Evolutionary conservation across 345 rosid species (phyloP).

Genomic region (Lumnitzera racemosa): DNA sequence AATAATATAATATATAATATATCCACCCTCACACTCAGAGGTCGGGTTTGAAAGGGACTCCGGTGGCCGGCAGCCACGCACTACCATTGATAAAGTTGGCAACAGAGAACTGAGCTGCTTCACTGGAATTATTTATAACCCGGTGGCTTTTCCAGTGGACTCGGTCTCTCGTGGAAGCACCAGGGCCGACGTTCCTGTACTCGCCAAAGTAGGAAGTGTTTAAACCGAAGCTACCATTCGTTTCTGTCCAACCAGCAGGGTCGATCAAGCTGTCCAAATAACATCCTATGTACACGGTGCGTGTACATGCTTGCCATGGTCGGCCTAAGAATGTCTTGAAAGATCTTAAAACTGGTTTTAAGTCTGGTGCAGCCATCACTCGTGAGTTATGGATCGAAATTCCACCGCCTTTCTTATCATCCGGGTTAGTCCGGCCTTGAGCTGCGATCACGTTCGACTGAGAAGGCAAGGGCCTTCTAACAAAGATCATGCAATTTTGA

Average conservation of each 20-base stretch:
- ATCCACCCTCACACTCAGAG: slow-evolving; percentile 23
- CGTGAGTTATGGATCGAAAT: slow-evolving; percentile 69
- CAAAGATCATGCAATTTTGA: slow-evolving; percentile 75
- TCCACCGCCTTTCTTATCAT: slow-evolving; percentile 57
- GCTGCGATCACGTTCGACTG: slow-evolving; percentile 68
- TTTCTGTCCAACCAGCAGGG: slow-evolving; percentile 71
- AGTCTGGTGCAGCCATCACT: slow-evolving; percentile 66
- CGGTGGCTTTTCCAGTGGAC: slow-evolving; percentile 69
- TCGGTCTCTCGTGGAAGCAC: slow-evolving; percentile 44
- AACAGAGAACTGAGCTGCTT: slow-evolving; percentile 61
- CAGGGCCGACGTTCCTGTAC: slow-evolving; percentile 64
- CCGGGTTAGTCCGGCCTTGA: slow-evolving; percentile 74
- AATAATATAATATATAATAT: too few relatives aligned
- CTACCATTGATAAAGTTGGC: slow-evolving; percentile 59
- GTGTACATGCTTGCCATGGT: slow-evolving; percentile 70
- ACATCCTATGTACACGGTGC: slow-evolving; percentile 53
- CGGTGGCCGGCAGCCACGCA: slow-evolving; percentile 69
- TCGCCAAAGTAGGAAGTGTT: slow-evolving; percentile 68
- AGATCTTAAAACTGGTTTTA: slow-evolving; percentile 37
- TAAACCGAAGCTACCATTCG: slow-evolving; percentile 67
- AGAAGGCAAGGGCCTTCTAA: slow-evolving; percentile 48
- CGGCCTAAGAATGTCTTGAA: slow-evolving; percentile 67
- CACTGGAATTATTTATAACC: slow-evolving; percentile 43
- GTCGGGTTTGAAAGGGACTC: slow-evolving; percentile 56
- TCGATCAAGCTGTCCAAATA: slow-evolving; percentile 56